Evolutionary conservation across 2,329 filamentous ascomycete species (phyloP), one percentile per base, ranked within the genome.

Genomic region (Pleomassaria siparia): DNA sequence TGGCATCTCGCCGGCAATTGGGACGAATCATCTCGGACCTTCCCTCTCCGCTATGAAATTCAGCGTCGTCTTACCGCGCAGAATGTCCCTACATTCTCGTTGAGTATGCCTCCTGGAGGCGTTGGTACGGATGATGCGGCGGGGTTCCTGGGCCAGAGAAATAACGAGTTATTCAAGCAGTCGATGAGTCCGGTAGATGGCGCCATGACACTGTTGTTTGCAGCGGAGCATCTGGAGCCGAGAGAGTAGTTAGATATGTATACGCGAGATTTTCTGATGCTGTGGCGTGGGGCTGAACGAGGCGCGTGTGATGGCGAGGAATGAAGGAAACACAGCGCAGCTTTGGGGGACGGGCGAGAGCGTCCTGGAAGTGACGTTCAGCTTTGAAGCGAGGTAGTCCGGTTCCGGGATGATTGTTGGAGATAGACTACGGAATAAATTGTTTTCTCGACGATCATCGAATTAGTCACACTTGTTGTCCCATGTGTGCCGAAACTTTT

Each of bases 11-110:
- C 43, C 52, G 3, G 59, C 69, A 33, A 54, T 74, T 22, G 71
- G 62, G 6, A 68, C 64, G 9, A 73, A 75, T 46, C 63, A 60
- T 48, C 46, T 75, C 4, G 72, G 62, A 0, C 66, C 69, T 1
- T 71, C 66, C 39, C 59, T 73, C 2, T 63, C 74, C 24, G 71
- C 64, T 1, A 54, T 69, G 64, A 72, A 39, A 60, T 76, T n/a
- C 70, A 73, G n/a, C 49, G 55, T 9, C 64, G 62, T 0, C 35
- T 54, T 8, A 43, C 46, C 25, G 8, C 36, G 10, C 41, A 54
- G 11, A 29, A 26, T 8, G 43, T 48, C 8, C 40, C 46, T 8
- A 53, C 56, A 16, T 7, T 56, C 15, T 50, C 51, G 3, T 44
- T 46, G 10, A 50, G 46, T 5, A 16, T 44, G 13, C 46, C 54